phyloP scores from a whole-genome alignment of 1,284 basidiomycete species.

The Trichosporon sp. region DNA sequence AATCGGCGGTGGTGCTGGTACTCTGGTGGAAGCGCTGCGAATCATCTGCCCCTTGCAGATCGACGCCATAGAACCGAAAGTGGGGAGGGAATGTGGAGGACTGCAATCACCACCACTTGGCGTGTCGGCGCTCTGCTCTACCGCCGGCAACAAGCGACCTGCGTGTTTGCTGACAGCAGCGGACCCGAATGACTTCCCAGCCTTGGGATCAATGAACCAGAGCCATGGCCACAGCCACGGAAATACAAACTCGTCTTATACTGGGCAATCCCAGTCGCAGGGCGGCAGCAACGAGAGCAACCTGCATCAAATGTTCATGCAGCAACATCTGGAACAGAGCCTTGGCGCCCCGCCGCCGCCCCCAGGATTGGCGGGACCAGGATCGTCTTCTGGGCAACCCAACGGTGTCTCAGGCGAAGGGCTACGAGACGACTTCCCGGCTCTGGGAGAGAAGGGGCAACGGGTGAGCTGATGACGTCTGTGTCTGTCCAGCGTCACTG shows the following conservation, averaged over 20 bases:
- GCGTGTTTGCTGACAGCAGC: conserved; percentile 3
- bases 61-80: too few species aligned
- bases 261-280: conserved; percentile 33
- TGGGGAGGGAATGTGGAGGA: not conserved
- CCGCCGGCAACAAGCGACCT: not conserved
- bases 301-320: conserved; percentile 21
- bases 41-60: not conserved
- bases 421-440: conserved; percentile 45
- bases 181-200: conserved; percentile 46
- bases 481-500: conserved; percentile 1
- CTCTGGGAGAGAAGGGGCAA: conserved; percentile 31
- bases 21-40: not conserved
- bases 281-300: conserved; percentile 17
- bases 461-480: conserved; percentile 20
- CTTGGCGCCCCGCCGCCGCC: conserved; percentile 38
- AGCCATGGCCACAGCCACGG: conserved; percentile 18
- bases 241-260: conserved; percentile 30
- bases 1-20: not conserved
- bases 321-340: conserved; percentile 36
- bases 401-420: conserved; percentile 29
- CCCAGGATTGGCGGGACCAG: conserved; percentile 41
- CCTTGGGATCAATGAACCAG: conserved; percentile 32
- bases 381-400: conserved; percentile 23
- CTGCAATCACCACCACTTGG: not conserved
- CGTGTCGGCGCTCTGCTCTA: not conserved